phyloP scores from a whole-genome alignment of 768 basidiomycete species.

The Pleurotus tuoliensis region DNA sequence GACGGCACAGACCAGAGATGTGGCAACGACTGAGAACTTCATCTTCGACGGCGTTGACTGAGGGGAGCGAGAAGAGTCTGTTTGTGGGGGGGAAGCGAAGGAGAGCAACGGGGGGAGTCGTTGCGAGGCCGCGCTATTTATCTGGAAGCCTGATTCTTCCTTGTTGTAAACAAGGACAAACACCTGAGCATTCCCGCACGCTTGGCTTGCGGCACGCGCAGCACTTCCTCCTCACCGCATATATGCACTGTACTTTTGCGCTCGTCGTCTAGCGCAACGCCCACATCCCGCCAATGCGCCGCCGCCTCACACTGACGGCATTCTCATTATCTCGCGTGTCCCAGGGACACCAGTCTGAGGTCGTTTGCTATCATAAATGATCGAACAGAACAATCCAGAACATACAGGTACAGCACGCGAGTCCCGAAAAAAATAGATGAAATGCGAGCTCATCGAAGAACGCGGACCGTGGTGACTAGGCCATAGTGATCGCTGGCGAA shows the following conservation, averaged over 20 bases:
- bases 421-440: not conserved
- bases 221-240: too few relatives aligned
- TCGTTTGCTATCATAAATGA: too few relatives aligned
- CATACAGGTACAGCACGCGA: not conserved
- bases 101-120: not conserved
- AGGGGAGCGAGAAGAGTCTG: not conserved
- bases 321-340: too few relatives aligned
- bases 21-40: constrained; percentile 29
- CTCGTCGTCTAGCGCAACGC: too few relatives aligned
- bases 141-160: constrained; percentile 4
- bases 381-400: not conserved
- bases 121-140: constrained; percentile 4
- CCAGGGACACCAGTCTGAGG: too few relatives aligned
- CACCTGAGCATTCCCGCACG: too few relatives aligned
- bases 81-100: constrained; percentile 4
- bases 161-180: not conserved
- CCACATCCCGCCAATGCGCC: too few relatives aligned
- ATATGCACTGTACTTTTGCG: too few relatives aligned
- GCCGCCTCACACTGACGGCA: too few relatives aligned
- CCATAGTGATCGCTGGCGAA: constrained; percentile 67
- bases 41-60: not conserved
- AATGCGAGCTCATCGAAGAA: not conserved
- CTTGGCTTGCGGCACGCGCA: too few relatives aligned
- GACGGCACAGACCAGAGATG: constrained; percentile 35
- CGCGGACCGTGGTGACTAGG: constrained; percentile 24